Base-by-base conservation (phyloP, 495 filamentous ascomycete species). In the Penicillium paxilli region DNA sequence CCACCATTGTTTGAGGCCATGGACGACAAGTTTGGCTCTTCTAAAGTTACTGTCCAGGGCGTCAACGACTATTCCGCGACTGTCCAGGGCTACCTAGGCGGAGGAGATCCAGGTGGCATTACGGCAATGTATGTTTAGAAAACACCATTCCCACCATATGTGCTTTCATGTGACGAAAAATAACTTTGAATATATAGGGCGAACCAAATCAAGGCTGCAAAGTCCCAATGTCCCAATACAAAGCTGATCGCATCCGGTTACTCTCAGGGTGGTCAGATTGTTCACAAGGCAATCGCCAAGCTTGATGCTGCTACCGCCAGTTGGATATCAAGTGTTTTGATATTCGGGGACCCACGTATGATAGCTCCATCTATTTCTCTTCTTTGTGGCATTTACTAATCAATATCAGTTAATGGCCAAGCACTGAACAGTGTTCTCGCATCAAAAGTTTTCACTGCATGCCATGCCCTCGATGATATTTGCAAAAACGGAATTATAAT, bases 401-500 rank as follows among this genome's bases (percentile, higher is more conserved):
- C 2, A 32, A 0, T 0, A 32, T 12, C 11, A 32, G 30, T 12
- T 1, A 32, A 32, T 32, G n/a, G 11, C 5, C 30, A 32, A 3
- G 11, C 30, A 0, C 30, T 32, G 5, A 12, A 10, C 11, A 32
- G n/a, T 32, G 8, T 32, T n/a, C 30, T 14, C n/a, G 30, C 57
- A 7, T 38, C 55, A 10, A 73, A 69, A 32, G 66, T 71, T 1
- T 48, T 51, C 26, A 64, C 65, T 12, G 59, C 64, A 38, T 75
- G 70, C 45, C 63, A 72, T 35, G 20, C 48, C 1, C 58, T 52
- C 5, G 71, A 75, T 49, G 62, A 71, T 51, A 73, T 73, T 23
- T 75, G 70, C 51, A 47, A 61, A 17, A 52, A 63, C 37, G 67
- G 60, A 5, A 53, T 63, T 26, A 12, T 69, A 14, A 62, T 71